Evolutionary conservation across 352 stramenopile species (phyloP).

Genomic region (Phytophthora syringae): DNA sequence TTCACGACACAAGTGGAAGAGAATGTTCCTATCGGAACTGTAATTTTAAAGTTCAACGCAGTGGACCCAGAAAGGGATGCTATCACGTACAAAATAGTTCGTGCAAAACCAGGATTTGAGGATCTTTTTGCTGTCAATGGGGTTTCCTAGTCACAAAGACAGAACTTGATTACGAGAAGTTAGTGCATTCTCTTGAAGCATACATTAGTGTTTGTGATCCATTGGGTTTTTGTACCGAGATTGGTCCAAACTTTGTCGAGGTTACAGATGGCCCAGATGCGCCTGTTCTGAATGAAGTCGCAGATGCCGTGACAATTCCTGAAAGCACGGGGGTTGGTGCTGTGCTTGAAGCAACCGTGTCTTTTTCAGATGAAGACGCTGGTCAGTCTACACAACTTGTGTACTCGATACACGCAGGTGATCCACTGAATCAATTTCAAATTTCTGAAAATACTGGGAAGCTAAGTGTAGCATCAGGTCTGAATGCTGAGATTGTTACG

Average conservation of each 20-base stretch:
- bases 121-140: slow-evolving; percentile 24
- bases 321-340: slow-evolving; percentile 19
- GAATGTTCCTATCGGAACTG: slow-evolving; percentile 40
- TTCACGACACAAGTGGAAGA: slow-evolving; percentile 44
- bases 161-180: slow-evolving; percentile 25
- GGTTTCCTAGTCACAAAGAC: slow-evolving; percentile 24
- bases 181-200: slow-evolving; percentile 32
- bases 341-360: slow-evolving; percentile 33
- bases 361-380: slow-evolving; percentile 55
- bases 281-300: slow-evolving; percentile 37
- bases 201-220: slow-evolving; percentile 50
- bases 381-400: slow-evolving; percentile 45
- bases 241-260: slow-evolving; percentile 46
- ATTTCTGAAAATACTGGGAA: slow-evolving; percentile 45
- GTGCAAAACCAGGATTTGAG: slow-evolving; percentile 13
- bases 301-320: slow-evolving; percentile 14
- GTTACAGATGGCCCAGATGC: slow-evolving; percentile 53
- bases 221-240: slow-evolving; percentile 40
- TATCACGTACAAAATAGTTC: slow-evolving; percentile 29
- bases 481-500: slow-evolving; percentile 46
- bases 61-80: slow-evolving; percentile 52
- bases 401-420: slow-evolving; percentile 55
- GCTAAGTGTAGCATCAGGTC: slow-evolving; percentile 33
- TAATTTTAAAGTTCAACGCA: slow-evolving; percentile 29
- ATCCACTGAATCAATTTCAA: slow-evolving; percentile 50